Percentiles rank a stretch among this genome's conserved stretches.
Conservation (phyloP, 1,139 yeast species). For the Chernovozyma aurita region DNA sequence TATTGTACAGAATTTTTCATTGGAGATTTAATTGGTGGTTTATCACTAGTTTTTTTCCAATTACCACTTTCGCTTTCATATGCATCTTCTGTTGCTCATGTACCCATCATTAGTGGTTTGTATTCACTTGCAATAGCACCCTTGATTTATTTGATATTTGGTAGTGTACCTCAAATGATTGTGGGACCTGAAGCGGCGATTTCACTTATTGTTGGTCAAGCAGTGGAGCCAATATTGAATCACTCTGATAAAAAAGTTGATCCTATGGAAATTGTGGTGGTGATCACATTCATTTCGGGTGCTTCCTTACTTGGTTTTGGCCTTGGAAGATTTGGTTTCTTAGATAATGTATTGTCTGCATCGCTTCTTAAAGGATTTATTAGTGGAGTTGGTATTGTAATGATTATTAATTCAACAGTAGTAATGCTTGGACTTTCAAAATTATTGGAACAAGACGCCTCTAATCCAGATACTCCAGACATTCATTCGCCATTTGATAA, state of each 20-base stretch:
- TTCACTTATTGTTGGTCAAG: slow-evolving; percentile 86
- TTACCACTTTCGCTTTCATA: slow-evolving; percentile 86
- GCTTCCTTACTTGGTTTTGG: slow-evolving; percentile 73
- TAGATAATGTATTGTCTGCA: slow-evolving; percentile 82
- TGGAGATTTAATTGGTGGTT: slow-evolving; percentile 81
- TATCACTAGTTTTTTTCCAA: slow-evolving; percentile 87
- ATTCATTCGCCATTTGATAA: slow-evolving; percentile 78
- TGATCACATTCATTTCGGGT: slow-evolving; percentile 76
- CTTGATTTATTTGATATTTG: slow-evolving; percentile 72
- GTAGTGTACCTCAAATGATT: slow-evolving; percentile 94
- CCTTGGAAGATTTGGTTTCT: slow-evolving; percentile 75
- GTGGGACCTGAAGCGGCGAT: slow-evolving; percentile 97
- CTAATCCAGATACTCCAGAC: slow-evolving; percentile 43
- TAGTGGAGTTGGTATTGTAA: slow-evolving; percentile 88
- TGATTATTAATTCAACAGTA: slow-evolving; percentile 74
- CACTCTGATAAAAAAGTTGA: slow-evolving; percentile 45
- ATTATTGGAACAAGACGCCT: slow-evolving; percentile 26
- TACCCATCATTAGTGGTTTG: slow-evolving; percentile 83
- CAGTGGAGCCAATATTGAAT: slow-evolving; percentile 64
- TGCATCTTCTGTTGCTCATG: slow-evolving; percentile 86
- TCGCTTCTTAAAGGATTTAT: slow-evolving; percentile 85
- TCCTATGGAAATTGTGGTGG: slow-evolving; percentile 65
- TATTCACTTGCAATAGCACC: slow-evolving; percentile 83
- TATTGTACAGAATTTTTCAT: slow-evolving; percentile 51
- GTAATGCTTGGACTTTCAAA: slow-evolving; percentile 65